Evolutionary conservation across 495 filamentous ascomycete species (phyloP).

Genomic region (Xylaria longipes): DNA sequence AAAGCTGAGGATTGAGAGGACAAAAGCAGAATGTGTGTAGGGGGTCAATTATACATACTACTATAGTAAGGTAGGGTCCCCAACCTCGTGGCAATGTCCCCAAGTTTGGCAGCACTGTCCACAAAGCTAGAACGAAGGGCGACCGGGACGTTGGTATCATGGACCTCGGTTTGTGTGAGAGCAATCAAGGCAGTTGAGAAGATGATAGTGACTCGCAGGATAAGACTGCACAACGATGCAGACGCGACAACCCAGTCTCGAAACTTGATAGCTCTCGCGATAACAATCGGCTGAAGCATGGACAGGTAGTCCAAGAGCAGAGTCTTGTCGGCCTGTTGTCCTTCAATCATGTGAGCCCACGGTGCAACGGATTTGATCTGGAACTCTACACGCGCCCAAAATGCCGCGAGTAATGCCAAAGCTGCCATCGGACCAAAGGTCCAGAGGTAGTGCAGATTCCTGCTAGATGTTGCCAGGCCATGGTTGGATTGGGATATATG

Average conservation of each 20-base stretch:
- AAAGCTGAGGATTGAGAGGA: too few relatives aligned
- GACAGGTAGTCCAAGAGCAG: constrained; percentile 4
- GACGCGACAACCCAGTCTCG: not conserved
- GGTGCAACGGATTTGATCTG: not conserved
- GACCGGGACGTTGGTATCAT: not conserved
- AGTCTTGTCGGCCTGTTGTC: not conserved
- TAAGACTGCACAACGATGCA: not conserved
- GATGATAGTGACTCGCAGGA: not conserved
- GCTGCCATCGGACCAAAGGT: not conserved
- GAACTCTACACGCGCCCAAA: not conserved
- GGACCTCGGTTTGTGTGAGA: not conserved
- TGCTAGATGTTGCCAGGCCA: not conserved
- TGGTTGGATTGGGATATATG: not conserved
- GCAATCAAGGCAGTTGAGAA: not conserved
- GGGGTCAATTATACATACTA: not conserved
- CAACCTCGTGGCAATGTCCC: not conserved
- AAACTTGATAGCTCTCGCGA: not conserved
- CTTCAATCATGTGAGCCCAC: not conserved
- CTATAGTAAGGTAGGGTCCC: not conserved
- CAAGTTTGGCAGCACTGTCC: not conserved
- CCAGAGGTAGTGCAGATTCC: constrained; percentile 1
- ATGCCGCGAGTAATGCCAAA: not conserved
- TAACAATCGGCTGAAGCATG: not conserved
- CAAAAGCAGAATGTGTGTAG: too few relatives aligned
- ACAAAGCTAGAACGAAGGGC: not conserved